phyloP scores from a whole-genome alignment of 2,329 filamentous ascomycete genomes.

The Xylaria sp. region DNA sequence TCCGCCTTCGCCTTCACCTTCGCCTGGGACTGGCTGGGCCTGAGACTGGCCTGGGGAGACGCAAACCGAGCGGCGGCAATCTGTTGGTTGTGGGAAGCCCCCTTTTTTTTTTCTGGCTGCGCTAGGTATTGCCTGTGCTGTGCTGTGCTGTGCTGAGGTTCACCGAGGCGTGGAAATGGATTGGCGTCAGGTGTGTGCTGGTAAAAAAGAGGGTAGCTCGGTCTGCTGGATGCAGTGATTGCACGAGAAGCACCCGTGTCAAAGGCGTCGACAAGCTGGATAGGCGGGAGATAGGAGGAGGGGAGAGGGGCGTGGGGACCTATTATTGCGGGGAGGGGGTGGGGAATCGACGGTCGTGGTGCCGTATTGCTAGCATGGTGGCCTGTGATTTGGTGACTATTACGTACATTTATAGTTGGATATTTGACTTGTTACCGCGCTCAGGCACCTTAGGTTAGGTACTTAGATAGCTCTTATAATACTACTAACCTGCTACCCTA shows the following conservation, averaged over 20 bases:
- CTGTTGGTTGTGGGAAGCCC: conserved; percentile 22
- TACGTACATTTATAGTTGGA: background rate
- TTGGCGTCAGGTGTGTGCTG: conserved; percentile 36
- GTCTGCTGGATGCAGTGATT: conserved; percentile 34
- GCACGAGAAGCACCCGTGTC: conserved; percentile 30
- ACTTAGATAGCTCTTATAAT: background rate
- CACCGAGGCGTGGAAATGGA: conserved; percentile 38
- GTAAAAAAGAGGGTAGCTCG: conserved; percentile 37
- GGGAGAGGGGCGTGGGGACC: background rate
- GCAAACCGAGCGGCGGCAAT: conserved; percentile 27
- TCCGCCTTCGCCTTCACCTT: conserved; percentile 22
- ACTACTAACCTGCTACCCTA: background rate
- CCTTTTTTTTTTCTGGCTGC: conserved; percentile 5
- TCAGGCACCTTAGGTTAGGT: background rate
- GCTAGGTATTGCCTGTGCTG: conserved; percentile 15
- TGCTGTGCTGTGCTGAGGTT: conserved; percentile 18
- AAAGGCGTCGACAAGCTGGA: conserved; percentile 7
- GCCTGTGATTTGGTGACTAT: background rate
- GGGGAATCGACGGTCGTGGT: background rate
- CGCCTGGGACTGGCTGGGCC: conserved; percentile 16
- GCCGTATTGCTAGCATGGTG: background rate
- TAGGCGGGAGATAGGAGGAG: background rate
- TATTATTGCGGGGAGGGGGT: conserved; percentile 17
- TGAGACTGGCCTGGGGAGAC: conserved; percentile 13
- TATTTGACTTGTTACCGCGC: background rate